Evolutionary conservation across 257 asterid genomes (phyloP).

Genomic region (Nicotiana otophora): DNA sequence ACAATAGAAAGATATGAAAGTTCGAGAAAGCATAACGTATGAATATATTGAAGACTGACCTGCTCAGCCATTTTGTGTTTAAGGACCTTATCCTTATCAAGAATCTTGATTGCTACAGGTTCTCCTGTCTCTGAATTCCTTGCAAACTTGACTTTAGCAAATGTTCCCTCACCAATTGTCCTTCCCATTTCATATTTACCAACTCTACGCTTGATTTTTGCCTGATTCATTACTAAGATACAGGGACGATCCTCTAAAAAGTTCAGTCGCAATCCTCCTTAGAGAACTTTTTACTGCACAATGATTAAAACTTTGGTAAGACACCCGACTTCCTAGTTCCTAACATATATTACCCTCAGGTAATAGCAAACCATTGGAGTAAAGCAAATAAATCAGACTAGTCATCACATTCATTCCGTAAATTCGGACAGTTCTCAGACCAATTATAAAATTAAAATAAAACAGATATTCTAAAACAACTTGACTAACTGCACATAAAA

Average conservation of each 20-base stretch:
- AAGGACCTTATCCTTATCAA: constrained; percentile 88
- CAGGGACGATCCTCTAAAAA: background rate
- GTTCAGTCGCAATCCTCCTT: constrained; percentile 5
- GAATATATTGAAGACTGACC: constrained; percentile 31
- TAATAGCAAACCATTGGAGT: no score
- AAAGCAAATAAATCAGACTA: background rate
- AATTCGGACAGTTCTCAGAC: background rate
- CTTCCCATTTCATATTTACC: constrained; percentile 92
- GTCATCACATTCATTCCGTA: background rate
- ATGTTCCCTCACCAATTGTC: constrained; percentile 93
- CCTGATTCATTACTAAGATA: constrained; percentile 46
- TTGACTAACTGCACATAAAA: background rate
- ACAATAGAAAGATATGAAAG: background rate
- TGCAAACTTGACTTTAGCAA: constrained; percentile 89
- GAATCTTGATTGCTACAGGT: constrained; percentile 80
- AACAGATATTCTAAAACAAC: background rate
- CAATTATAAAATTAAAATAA: background rate
- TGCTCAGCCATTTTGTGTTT: constrained; percentile 95
- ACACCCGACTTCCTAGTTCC: background rate
- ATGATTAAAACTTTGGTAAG: background rate
- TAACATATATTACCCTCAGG: background rate
- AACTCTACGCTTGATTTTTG: constrained; percentile 59
- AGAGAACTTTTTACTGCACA: constrained; percentile 26
- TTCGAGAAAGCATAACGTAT: background rate
- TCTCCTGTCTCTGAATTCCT: constrained; percentile 73